Evolutionary conservation across 2,329 filamentous ascomycete genomes (phyloP).

Genomic region (Polytolypa hystricis): DNA sequence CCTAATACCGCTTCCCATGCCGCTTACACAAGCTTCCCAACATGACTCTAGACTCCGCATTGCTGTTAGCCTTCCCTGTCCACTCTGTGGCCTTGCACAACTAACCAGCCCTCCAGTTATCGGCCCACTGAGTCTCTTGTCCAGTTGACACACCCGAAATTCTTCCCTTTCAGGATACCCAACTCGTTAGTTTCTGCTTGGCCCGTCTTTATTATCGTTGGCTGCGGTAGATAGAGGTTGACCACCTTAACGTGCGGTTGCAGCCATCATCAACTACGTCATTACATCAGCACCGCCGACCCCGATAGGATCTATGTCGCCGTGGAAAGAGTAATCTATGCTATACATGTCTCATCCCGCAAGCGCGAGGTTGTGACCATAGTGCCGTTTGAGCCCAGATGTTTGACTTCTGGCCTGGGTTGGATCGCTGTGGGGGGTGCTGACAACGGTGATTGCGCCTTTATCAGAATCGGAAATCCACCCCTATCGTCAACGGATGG

Average conservation of each 20-base stretch:
- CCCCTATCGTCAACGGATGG: constrained; percentile 15
- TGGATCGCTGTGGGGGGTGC: constrained; percentile 84
- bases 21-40: constrained; percentile 16
- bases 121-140: constrained; percentile 57
- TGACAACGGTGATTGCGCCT: constrained; percentile 75
- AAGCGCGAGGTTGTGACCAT: constrained; percentile 63
- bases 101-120: constrained; percentile 37
- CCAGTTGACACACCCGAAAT: constrained; percentile 49
- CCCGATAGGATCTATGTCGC: constrained; percentile 76
- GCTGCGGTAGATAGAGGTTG: neutral
- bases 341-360: constrained; percentile 56
- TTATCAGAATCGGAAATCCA: constrained; percentile 50
- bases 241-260: constrained; percentile 6
- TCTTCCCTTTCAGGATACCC: constrained; percentile 56
- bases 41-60: constrained; percentile 33
- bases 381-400: constrained; percentile 64
- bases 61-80: constrained; percentile 21
- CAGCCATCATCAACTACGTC: constrained; percentile 53
- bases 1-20: constrained; percentile 4
- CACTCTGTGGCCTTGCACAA: constrained; percentile 4
- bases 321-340: constrained; percentile 61
- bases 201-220: neutral
- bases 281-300: constrained; percentile 73
- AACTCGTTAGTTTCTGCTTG: constrained; percentile 48
- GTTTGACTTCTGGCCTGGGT: constrained; percentile 72